Evolutionary conservation across 805 yeast species (phyloP).

Genomic region (Yarrowia deformans): DNA sequence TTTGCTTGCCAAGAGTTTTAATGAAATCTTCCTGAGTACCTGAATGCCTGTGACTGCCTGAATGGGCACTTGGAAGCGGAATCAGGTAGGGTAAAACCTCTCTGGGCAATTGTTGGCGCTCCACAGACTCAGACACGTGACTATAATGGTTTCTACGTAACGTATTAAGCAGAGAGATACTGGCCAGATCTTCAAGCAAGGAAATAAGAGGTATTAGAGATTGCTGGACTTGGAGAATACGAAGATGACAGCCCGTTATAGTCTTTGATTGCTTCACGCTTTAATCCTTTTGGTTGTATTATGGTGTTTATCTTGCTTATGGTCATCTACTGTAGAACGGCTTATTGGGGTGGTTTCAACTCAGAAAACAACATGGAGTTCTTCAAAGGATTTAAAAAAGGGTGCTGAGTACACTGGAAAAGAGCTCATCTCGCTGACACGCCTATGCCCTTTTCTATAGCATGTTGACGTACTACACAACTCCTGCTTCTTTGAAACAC

Average conservation of each 20-base stretch:
- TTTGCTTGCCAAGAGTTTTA: conserved; percentile 6
- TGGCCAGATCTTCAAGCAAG: too few species aligned
- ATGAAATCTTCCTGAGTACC: too few species aligned
- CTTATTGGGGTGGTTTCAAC: background rate
- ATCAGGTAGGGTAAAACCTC: too few species aligned
- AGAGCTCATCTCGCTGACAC: background rate
- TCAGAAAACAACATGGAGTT: background rate
- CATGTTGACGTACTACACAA: too few species aligned
- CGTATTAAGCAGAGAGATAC: background rate
- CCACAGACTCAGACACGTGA: background rate
- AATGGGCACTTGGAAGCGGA: background rate
- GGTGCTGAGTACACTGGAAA: background rate
- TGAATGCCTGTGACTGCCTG: background rate
- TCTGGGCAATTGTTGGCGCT: background rate
- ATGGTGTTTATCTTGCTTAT: too few species aligned
- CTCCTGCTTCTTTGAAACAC: too few species aligned
- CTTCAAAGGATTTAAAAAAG: background rate
- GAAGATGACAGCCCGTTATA: background rate
- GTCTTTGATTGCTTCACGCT: too few species aligned
- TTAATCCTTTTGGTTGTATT: too few species aligned
- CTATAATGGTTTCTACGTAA: background rate
- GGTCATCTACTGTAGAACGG: background rate
- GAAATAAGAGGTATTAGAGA: too few species aligned
- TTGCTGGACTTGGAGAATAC: background rate
- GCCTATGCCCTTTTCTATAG: background rate